These are phyloP conservation scores for Amphirosellinia nigrospora DNA, from an alignment of 495 filamentous ascomycete genomes.

Conservation along the genomic window DNA sequence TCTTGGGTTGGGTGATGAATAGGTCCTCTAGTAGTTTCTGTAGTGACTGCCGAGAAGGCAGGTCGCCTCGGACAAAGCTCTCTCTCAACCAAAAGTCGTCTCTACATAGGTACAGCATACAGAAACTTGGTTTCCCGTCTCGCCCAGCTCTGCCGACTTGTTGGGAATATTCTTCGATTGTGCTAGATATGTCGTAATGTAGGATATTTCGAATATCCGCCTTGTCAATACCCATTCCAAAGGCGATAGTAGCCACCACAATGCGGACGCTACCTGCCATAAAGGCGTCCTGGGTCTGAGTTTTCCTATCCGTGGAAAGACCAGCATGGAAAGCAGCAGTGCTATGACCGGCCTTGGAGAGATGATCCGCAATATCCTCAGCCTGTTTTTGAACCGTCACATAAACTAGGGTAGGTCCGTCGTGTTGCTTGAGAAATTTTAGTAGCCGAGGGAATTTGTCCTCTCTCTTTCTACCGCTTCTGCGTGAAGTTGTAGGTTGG, in stretches of 20 bases:
- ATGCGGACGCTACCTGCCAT: constrained; percentile 54
- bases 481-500: constrained; percentile 60
- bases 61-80: constrained; percentile 60
- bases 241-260: constrained; percentile 66
- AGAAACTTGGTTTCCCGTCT: constrained; percentile 57
- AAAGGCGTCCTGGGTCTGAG: constrained; percentile 57
- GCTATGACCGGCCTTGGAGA: constrained; percentile 46
- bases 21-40: constrained; percentile 51
- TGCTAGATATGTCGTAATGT: constrained; percentile 60
- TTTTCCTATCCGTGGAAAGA: constrained; percentile 49
- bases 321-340: constrained; percentile 61
- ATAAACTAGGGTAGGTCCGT: constrained; percentile 63
- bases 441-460: constrained; percentile 54
- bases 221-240: constrained; percentile 68
- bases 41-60: constrained; percentile 57
- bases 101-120: constrained; percentile 59
- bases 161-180: constrained; percentile 65
- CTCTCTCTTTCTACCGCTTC: constrained; percentile 45
- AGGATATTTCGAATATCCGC: constrained; percentile 63
- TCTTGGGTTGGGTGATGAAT: constrained; percentile 46
- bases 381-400: constrained; percentile 60
- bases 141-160: constrained; percentile 65
- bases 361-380: constrained; percentile 46
- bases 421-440: constrained; percentile 53
- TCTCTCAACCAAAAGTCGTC: constrained; percentile 60